Conservation (phyloP, 1,284 basidiomycete genomes). For the Papiliotrema laurentii region DNA sequence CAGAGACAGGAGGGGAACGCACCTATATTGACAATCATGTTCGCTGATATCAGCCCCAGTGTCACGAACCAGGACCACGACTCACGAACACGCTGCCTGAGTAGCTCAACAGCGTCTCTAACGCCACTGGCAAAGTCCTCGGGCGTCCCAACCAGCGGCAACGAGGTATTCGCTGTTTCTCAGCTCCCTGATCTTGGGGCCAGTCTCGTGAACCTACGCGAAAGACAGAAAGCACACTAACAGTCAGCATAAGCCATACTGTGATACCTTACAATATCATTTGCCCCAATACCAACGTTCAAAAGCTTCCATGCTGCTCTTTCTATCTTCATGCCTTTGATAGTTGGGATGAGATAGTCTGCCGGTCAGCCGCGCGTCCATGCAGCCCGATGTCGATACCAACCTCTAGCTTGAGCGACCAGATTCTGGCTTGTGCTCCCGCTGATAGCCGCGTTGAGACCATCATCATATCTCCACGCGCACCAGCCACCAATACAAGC, state of each 20-base stretch:
- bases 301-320: slow-evolving; percentile 44
- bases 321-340: slow-evolving; percentile 21
- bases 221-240: slow-evolving; percentile 45
- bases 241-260: slow-evolving; percentile 3
- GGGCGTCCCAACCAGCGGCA: slow-evolving; percentile 28
- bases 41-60: slow-evolving; percentile 14
- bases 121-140: slow-evolving; percentile 40
- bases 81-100: slow-evolving; percentile 42
- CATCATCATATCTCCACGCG: neutral
- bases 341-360: slow-evolving; percentile 42
- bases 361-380: slow-evolving; percentile 2
- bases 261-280: slow-evolving; percentile 39
- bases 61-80: neutral
- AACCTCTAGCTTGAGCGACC: slow-evolving; percentile 32
- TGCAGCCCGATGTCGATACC: slow-evolving; percentile 3
- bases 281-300: slow-evolving; percentile 47
- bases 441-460: slow-evolving; percentile 39
- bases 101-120: slow-evolving; percentile 33
- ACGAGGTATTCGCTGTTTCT: slow-evolving; percentile 23
- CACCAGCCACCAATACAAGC: slow-evolving; percentile 14
- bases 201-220: slow-evolving; percentile 16
- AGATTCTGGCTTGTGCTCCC: slow-evolving; percentile 29
- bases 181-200: neutral
- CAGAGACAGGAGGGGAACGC: neutral
- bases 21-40: slow-evolving; percentile 40